Base-by-base conservation (phyloP, 192 early-diverging fungal genomes). In the Chytriomyces sp. region DNA sequence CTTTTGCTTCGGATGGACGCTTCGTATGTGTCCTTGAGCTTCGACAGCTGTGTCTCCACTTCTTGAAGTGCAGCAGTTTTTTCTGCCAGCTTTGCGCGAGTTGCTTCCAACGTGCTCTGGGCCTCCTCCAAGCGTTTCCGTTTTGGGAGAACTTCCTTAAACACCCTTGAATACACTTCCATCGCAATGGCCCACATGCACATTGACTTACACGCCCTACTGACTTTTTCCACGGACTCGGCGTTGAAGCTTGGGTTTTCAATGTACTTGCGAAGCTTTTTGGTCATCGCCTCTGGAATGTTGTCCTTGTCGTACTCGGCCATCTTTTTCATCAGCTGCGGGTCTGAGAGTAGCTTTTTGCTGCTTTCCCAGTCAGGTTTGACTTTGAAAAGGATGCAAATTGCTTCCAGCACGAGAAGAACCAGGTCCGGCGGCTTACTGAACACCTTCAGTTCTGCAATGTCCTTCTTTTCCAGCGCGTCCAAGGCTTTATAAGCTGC, bases 111-210 rank as follows among this genome's bases (percentile, higher is more conserved):
- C 9, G 85, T 83, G 24, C 50, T 61, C 47, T 90, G 87, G 2
- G 88, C 88, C 78, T 89, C 88, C 70, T 89, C 88, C 63, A 89
- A 66, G 8, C 86, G 71, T 61, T 82, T 82, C 43, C 85, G 50
- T 69, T 89, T 89, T 62, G 88, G 88, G 13, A 64, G 60, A 6
- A 89, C 88, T 72, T 89, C 86, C 57, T 87, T 86, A 72, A 85
- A 89, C 2, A 89, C 85, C 7, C 86, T 71, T 11, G 86, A 89
- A 64, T 89, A 89, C 26, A 88, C 74, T 28, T 89, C 88, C 85
- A 89, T 86, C 0, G 88, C 88, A 72, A 89, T 83, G 44, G 85
- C 88, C 88, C 88, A 89, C 88, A 89, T 89, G 67, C 82, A 86
- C 83, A 89, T 87, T 66, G 85, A 87, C 64, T 88, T 87, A 62